A percentile compares a stretch with the other conserved stretches of the same genome.
Evolutionary conservation across 768 basidiomycete genomes (phyloP).

Genomic region (Xerocomellus chrysenteron): DNA sequence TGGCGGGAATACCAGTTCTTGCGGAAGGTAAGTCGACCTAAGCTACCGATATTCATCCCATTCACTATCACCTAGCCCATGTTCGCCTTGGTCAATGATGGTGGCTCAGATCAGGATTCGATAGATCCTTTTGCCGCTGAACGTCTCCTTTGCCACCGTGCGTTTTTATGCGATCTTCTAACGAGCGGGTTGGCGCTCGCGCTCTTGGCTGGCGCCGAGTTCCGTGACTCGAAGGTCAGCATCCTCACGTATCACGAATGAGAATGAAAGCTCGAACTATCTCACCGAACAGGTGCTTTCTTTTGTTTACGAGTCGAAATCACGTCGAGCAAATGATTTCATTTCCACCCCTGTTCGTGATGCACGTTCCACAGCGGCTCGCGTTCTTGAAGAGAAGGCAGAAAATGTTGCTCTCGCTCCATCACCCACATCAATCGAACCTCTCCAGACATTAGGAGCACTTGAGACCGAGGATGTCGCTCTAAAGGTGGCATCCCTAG

Average conservation of each 20-base stretch:
- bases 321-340: conserved; percentile 15
- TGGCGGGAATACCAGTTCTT: conserved; percentile 48
- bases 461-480: conserved; percentile 6
- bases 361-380: conserved; percentile 10
- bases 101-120: conserved; percentile 31
- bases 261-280: neutral
- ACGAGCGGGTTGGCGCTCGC: conserved; percentile 50
- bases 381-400: conserved; percentile 6
- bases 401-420: neutral
- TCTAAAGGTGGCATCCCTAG: conserved; percentile 6
- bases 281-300: conserved; percentile 48
- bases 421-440: neutral
- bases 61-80: conserved; percentile 50
- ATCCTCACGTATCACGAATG: neutral
- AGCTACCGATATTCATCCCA: neutral
- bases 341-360: conserved; percentile 9
- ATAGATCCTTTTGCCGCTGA: conserved; percentile 15
- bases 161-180: conserved; percentile 50
- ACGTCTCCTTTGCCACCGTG: conserved; percentile 46
- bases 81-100: conserved; percentile 63
- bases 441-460: neutral
- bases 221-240: conserved; percentile 61
- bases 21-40: conserved; percentile 38
- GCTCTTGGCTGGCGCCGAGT: conserved; percentile 53
- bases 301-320: conserved; percentile 52